Conservation (phyloP, 2,329 filamentous ascomycete species). For the Colletotrichum melonis region DNA sequence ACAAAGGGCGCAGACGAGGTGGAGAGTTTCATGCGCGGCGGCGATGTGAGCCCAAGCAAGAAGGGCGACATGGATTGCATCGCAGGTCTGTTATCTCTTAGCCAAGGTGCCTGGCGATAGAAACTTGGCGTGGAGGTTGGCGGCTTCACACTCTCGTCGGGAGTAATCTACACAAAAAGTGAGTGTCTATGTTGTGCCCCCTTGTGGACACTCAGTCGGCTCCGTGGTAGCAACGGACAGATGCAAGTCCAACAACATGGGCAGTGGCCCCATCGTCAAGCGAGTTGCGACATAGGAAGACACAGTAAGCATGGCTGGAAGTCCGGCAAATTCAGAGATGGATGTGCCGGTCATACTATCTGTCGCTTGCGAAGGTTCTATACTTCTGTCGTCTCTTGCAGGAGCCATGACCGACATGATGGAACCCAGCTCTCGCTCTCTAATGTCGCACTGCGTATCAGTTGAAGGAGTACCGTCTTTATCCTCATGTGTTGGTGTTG, state of each 20-base stretch:
- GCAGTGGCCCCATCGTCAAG: background rate
- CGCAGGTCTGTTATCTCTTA: constrained; percentile 87
- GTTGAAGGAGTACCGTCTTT: background rate
- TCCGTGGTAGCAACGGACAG: background rate
- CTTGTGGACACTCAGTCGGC: background rate
- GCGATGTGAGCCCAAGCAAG: constrained; percentile 75
- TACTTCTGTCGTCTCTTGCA: background rate
- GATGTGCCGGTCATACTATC: background rate
- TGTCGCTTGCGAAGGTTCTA: background rate
- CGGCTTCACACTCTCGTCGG: background rate
- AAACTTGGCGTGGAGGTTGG: constrained; percentile 8
- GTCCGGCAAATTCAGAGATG: background rate
- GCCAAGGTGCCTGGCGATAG: constrained; percentile 90
- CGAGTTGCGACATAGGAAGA: background rate
- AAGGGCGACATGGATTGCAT: constrained; percentile 88
- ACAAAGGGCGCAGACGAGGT: constrained; percentile 66
- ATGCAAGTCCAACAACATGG: background rate
- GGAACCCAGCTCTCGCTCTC: too few species aligned
- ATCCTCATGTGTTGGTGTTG: background rate
- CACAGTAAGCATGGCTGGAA: background rate
- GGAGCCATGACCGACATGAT: background rate
- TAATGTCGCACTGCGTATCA: background rate
- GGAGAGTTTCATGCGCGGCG: constrained; percentile 77
- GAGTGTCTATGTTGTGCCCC: background rate
- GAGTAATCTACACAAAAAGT: background rate